Evolutionary conservation across 768 basidiomycete genomes (phyloP).

Genomic region (Tricholoma saponaceum): DNA sequence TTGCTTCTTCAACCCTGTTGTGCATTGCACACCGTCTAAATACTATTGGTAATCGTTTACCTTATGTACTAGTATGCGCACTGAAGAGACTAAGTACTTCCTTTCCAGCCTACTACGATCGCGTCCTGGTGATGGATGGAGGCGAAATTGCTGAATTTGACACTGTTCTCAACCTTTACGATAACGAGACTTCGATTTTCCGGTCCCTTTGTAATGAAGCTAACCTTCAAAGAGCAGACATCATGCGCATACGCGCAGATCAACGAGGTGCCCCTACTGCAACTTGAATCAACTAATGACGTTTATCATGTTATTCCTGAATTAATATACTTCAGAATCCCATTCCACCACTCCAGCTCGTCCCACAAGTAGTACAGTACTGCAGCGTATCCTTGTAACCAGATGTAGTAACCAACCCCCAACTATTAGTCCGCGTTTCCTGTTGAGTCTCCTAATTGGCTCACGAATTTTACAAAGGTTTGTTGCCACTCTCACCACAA

Average conservation of each 20-base stretch:
- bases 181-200: constrained; percentile 62
- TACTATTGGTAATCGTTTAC: constrained; percentile 42
- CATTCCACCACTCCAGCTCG: no score
- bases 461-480: no score
- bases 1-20: constrained; percentile 47
- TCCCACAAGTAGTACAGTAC: no score
- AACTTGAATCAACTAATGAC: background rate
- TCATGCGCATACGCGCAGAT: constrained; percentile 44
- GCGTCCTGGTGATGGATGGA: constrained; percentile 68
- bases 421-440: no score
- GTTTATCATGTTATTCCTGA: no score
- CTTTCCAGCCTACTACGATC: constrained; percentile 54
- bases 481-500: background rate
- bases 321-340: no score
- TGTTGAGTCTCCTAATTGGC: no score
- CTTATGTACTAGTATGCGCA: background rate
- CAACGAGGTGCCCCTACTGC: constrained; percentile 11
- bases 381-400: no score
- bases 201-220: constrained; percentile 68
- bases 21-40: constrained; percentile 58
- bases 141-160: constrained; percentile 72
- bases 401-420: no score
- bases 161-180: constrained; percentile 63
- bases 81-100: constrained; percentile 1
- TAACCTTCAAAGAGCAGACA: constrained; percentile 49